Evolutionary conservation across 352 stramenopile genomes (phyloP).

Genomic region (Phytophthora sojae): DNA sequence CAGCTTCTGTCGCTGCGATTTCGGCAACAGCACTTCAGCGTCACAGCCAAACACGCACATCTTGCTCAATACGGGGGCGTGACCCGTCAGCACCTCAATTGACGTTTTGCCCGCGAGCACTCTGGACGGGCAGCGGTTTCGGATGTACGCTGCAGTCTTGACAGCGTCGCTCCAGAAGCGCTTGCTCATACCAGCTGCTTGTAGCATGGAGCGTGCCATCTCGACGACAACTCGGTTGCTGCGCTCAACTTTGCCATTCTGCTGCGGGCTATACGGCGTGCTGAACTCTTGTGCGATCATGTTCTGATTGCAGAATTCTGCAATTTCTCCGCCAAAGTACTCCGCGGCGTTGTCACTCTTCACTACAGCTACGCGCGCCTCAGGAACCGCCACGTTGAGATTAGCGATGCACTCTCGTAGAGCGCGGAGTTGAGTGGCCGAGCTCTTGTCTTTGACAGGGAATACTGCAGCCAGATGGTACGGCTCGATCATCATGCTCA

Average conservation of each 20-base stretch:
- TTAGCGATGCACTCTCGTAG: neutral
- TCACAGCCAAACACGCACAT: too few relatives aligned
- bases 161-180: conserved; percentile 18
- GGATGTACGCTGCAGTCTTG: too few relatives aligned
- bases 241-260: conserved; percentile 20
- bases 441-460: conserved; percentile 11
- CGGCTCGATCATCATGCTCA: too few relatives aligned
- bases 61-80: too few relatives aligned
- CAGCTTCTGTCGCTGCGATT: conserved; percentile 17
- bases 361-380: too few relatives aligned
- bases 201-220: conserved; percentile 17
- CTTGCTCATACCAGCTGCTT: conserved; percentile 1
- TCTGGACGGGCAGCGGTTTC: too few relatives aligned
- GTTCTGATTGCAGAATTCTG: conserved; percentile 20
- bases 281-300: conserved; percentile 16
- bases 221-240: conserved; percentile 16
- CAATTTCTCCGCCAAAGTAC: conserved; percentile 15
- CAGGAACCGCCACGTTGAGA: too few relatives aligned
- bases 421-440: neutral
- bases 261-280: conserved; percentile 8
- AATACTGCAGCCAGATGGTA: conserved; percentile 15
- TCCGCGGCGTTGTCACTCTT: conserved; percentile 26
- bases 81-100: too few relatives aligned
- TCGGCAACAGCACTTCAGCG: too few relatives aligned
- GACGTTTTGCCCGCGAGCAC: too few relatives aligned